A percentile compares a stretch with the other conserved stretches of the same genome.
These are phyloP conservation scores for Hypoxylon lenormandii DNA, from an alignment of 495 filamentous ascomycete genomes.

Conservation along the genomic window DNA sequence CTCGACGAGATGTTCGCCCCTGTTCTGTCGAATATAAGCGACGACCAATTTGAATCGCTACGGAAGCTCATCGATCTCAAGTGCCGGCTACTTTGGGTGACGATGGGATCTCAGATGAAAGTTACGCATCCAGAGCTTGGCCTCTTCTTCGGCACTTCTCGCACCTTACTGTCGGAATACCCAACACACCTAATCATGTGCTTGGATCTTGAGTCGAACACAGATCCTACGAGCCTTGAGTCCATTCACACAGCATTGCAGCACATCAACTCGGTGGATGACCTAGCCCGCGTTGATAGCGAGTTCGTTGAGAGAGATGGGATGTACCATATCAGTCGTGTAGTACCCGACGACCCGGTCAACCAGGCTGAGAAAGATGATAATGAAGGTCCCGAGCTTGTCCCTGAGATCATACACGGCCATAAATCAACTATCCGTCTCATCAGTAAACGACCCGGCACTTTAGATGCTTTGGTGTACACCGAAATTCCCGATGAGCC, in stretches of 20 bases:
- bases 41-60: background rate
- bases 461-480: constrained; percentile 34
- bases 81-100: constrained; percentile 1
- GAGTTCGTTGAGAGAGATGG: constrained; percentile 53
- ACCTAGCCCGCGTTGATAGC: constrained; percentile 32
- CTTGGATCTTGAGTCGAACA: constrained; percentile 4
- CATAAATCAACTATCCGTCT: constrained; percentile 36
- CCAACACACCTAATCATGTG: background rate
- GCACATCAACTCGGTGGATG: constrained; percentile 51
- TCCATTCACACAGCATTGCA: background rate
- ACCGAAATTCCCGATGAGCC: constrained; percentile 17
- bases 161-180: background rate
- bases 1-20: constrained; percentile 6
- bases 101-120: constrained; percentile 12
- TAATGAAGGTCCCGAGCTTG: constrained; percentile 7
- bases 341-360: constrained; percentile 27
- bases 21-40: constrained; percentile 3
- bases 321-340: constrained; percentile 43
- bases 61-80: constrained; percentile 1
- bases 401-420: constrained; percentile 2
- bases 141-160: constrained; percentile 9
- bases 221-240: background rate
- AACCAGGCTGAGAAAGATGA: constrained; percentile 34
- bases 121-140: constrained; percentile 6
- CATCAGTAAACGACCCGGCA: constrained; percentile 37